These are phyloP conservation scores for Stachybotrys chartarum DNA, from an alignment of 2,329 filamentous ascomycete genomes.

Conservation along the genomic window DNA sequence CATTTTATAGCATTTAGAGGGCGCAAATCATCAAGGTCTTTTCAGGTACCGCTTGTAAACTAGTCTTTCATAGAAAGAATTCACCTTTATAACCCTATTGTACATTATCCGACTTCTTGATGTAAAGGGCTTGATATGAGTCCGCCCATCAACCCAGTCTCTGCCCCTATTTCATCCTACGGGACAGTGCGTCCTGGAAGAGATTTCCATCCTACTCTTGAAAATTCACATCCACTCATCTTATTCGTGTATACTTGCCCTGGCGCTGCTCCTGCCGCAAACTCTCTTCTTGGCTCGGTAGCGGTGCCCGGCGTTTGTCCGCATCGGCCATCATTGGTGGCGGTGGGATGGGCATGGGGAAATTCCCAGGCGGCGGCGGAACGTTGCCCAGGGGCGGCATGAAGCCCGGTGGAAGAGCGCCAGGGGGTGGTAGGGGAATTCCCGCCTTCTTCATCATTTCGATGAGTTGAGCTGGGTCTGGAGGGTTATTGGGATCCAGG, in stretches of 20 bases:
- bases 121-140: background rate
- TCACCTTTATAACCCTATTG: background rate
- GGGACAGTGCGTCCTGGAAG: background rate
- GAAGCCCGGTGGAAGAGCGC: constrained; percentile 35
- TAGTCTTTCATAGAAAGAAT: background rate
- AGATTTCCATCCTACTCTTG: background rate
- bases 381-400: constrained; percentile 31
- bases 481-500: constrained; percentile 52
- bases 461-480: constrained; percentile 52
- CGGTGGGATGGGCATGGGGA: constrained; percentile 26
- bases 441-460: constrained; percentile 61
- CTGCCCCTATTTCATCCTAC: background rate
- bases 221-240: constrained; percentile 22
- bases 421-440: constrained; percentile 51
- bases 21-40: background rate
- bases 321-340: constrained; percentile 27
- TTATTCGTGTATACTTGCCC: constrained; percentile 51
- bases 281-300: constrained; percentile 81
- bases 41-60: background rate
- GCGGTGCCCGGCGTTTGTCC: constrained; percentile 50
- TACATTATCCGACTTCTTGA: background rate
- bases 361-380: constrained; percentile 23
- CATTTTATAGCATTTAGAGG: background rate
- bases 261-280: constrained; percentile 67
- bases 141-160: background rate